Percentiles rank a stretch among this genome's conserved stretches.
Conservation (phyloP, 345 rosid genomes). For the Firmiana major region DNA sequence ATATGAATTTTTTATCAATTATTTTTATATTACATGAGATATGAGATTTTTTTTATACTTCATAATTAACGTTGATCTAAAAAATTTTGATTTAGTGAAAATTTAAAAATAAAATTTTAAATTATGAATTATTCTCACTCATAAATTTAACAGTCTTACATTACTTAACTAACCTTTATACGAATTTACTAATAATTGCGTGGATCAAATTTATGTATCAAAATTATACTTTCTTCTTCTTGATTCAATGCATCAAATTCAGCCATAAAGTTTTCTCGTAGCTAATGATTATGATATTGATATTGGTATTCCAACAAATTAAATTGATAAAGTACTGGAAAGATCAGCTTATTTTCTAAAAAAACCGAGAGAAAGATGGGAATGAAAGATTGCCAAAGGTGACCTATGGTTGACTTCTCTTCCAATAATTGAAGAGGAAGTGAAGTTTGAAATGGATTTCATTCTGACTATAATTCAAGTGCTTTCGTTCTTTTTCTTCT, state of each 20-base stretch:
- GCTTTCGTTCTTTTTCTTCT: not conserved
- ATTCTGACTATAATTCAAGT: not conserved
- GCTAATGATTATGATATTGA: not conserved
- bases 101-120: too few relatives aligned
- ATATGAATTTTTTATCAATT: too few relatives aligned
- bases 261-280: not conserved
- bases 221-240: too few relatives aligned
- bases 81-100: too few relatives aligned
- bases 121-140: too few relatives aligned
- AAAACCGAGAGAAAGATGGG: not conserved
- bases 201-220: not conserved
- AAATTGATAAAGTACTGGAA: not conserved
- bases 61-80: too few relatives aligned
- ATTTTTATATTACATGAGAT: too few relatives aligned
- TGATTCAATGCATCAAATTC: not conserved
- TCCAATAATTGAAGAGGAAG: slow-evolving; percentile 21
- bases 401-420: slow-evolving; percentile 8
- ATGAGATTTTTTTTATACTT: too few relatives aligned
- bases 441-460: not conserved
- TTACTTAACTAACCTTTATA: too few relatives aligned
- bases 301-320: not conserved
- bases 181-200: not conserved
- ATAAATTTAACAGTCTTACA: too few relatives aligned
- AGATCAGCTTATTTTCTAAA: not conserved
- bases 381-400: not conserved